Conservation (phyloP, 176 grass and related monocot genomes). For the Aegilops bicornis region DNA sequence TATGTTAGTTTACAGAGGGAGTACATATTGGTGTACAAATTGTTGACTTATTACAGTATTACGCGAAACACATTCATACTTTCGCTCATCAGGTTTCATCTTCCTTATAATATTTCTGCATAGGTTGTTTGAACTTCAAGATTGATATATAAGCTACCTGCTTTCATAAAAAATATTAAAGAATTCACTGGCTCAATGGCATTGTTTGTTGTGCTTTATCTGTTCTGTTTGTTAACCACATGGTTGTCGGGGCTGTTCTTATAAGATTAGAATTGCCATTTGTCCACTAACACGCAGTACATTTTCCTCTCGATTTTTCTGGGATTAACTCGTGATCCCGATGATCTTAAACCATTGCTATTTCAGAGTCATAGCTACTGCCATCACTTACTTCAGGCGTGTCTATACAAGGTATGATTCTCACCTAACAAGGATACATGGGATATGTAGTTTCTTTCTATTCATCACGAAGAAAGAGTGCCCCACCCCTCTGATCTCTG, state of each 20-base stretch:
- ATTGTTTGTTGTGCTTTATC: not conserved
- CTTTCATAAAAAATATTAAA: not conserved
- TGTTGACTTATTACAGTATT: not conserved
- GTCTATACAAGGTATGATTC: conserved; percentile 89
- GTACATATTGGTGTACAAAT: not conserved
- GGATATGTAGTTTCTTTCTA: not conserved
- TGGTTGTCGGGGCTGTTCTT: not conserved
- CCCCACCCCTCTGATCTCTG: not conserved
- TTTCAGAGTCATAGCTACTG: conserved; percentile 98
- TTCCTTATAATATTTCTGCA: not conserved
- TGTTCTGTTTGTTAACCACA: not conserved
- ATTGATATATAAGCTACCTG: not conserved
- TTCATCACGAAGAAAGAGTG: not conserved
- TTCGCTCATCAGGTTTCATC: not conserved
- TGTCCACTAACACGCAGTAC: not conserved
- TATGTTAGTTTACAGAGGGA: too few species aligned
- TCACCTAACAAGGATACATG: conserved; percentile 18
- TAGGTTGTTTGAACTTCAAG: not conserved
- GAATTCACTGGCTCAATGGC: not conserved
- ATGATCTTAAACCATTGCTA: conserved; percentile 26
- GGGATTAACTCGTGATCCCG: not conserved
- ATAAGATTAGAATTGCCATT: not conserved
- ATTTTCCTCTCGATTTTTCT: not conserved
- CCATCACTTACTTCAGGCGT: conserved; percentile 92
- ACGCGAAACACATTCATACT: not conserved